Conservation (phyloP, 371 early-diverging fungal genomes). For the Mucor piriformis region DNA sequence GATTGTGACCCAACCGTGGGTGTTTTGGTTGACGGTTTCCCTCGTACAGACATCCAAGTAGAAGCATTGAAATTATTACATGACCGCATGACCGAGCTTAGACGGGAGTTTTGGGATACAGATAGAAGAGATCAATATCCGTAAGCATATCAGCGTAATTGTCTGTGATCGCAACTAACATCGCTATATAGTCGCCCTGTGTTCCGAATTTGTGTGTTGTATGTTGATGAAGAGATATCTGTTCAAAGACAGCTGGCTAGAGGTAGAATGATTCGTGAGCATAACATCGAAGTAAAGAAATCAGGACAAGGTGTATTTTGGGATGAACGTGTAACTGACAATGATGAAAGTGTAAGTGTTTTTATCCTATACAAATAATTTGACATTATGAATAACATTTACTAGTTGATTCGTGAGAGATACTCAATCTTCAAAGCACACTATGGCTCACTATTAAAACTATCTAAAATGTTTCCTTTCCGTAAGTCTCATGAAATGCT, state of each 20-base stretch:
- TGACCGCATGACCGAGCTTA: conserved; percentile 65
- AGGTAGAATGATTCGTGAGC: conserved; percentile 62
- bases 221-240: conserved; percentile 70
- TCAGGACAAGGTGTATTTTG: conserved; percentile 64
- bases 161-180: too few relatives aligned
- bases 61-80: conserved; percentile 64
- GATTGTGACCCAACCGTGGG: conserved; percentile 66
- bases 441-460: conserved; percentile 62
- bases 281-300: conserved; percentile 61
- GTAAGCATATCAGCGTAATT: conserved; percentile 20
- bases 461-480: conserved; percentile 71
- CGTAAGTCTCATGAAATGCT: conserved; percentile 45
- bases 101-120: conserved; percentile 59
- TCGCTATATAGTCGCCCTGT: conserved; percentile 49
- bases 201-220: conserved; percentile 69
- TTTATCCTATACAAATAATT: not conserved
- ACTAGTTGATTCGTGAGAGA: conserved; percentile 63
- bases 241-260: conserved; percentile 63
- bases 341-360: conserved; percentile 58
- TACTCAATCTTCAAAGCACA: conserved; percentile 70
- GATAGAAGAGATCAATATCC: conserved; percentile 62
- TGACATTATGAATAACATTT: not conserved
- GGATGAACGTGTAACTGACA: conserved; percentile 72
- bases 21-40: conserved; percentile 72
- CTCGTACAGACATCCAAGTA: conserved; percentile 70